A percentile compares a stretch with the other conserved stretches of the same genome.
phyloP scores from a whole-genome alignment of 176 grass and related monocot species.

The Bolboschoenus planiculmis region DNA sequence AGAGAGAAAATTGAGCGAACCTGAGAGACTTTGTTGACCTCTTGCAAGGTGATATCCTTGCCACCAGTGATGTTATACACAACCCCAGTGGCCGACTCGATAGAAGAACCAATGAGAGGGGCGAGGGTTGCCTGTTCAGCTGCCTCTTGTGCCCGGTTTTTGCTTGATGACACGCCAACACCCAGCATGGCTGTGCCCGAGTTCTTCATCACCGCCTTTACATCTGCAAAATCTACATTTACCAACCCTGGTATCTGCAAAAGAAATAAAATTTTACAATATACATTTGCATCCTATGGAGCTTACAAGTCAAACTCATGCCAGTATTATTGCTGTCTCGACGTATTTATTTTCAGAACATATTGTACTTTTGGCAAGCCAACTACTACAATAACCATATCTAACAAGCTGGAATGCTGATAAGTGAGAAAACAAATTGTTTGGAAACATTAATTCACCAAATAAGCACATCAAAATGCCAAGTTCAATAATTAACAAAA shows the following conservation, averaged over 20 bases:
- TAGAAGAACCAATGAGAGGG: constrained; percentile 90
- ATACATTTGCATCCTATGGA: background rate
- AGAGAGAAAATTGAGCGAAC: constrained; percentile 18
- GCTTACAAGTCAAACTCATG: background rate
- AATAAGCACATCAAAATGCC: background rate
- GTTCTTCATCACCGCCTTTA: constrained; percentile 91
- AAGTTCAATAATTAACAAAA: no score
- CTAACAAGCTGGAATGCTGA: background rate
- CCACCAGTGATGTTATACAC: constrained; percentile 97
- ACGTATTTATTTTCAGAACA: background rate
- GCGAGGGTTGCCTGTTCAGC: constrained; percentile 94
- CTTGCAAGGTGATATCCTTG: constrained; percentile 93
- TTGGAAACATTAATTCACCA: background rate
- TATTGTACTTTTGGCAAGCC: background rate
- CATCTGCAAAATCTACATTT: constrained; percentile 99
- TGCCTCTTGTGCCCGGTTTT: constrained; percentile 89
- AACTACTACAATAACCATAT: background rate
- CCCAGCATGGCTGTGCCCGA: constrained; percentile 96
- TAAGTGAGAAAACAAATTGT: background rate
- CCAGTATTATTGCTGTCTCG: background rate
- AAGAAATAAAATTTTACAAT: background rate
- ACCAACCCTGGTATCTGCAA: constrained; percentile 86
- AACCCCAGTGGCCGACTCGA: constrained; percentile 78
- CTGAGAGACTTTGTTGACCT: constrained; percentile 97
- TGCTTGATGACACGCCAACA: constrained; percentile 82